Conservation (phyloP, 805 yeast genomes). For the Pichia ethanolica region DNA sequence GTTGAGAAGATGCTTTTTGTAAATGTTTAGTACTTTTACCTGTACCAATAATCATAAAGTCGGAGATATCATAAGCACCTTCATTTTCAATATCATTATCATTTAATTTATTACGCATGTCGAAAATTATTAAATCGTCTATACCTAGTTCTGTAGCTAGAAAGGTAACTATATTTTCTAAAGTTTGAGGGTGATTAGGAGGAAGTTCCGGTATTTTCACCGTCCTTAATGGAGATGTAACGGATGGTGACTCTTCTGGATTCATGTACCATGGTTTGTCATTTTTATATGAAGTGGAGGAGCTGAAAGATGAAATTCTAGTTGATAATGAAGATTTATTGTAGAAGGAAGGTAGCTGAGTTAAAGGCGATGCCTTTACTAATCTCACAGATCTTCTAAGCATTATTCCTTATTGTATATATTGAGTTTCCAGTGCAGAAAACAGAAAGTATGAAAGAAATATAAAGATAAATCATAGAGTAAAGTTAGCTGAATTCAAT, state of each 20-base stretch:
- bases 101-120: conserved; percentile 36
- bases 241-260: conserved; percentile 23
- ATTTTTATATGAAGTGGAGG: not conserved
- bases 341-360: not conserved
- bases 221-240: conserved; percentile 17
- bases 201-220: conserved; percentile 54
- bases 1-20: conserved; percentile 56
- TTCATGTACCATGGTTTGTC: conserved; percentile 29
- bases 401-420: too few species aligned
- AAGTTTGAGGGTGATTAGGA: conserved; percentile 42
- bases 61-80: conserved; percentile 31
- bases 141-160: conserved; percentile 60
- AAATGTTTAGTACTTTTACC: conserved; percentile 76
- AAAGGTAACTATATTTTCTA: conserved; percentile 38
- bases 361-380: too few species aligned
- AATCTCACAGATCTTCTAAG: too few species aligned
- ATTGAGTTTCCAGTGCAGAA: too few species aligned
- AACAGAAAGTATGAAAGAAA: too few species aligned
- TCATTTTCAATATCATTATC: conserved; percentile 9
- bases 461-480: too few species aligned
- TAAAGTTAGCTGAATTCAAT: too few species aligned
- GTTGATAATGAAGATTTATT: not conserved
- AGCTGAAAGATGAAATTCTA: not conserved
- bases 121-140: conserved; percentile 54
- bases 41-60: conserved; percentile 57